Percentiles rank a stretch among this genome's conserved stretches.
phyloP scores from a whole-genome alignment of 1,284 basidiomycete genomes.

The Albatrellus sp. region DNA sequence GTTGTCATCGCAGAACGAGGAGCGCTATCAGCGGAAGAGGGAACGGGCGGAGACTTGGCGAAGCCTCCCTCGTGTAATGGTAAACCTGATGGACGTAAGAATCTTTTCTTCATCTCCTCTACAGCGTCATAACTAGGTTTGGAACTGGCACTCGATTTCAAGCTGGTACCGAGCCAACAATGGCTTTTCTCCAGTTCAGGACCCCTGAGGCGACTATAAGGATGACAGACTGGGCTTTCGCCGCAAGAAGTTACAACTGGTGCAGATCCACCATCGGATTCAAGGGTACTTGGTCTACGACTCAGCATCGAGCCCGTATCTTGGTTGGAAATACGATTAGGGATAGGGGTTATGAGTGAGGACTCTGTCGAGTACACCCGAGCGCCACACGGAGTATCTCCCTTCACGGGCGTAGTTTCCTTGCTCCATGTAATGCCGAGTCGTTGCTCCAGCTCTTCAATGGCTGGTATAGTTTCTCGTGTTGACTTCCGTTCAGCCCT shows the following conservation, averaged over 20 bases:
- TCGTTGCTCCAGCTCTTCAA: slow-evolving; percentile 43
- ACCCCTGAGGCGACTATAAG: slow-evolving; percentile 18
- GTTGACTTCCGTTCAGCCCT: slow-evolving; percentile 21
- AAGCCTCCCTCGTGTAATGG: slow-evolving; percentile 13
- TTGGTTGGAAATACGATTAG: neutral
- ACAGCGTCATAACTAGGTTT: slow-evolving; percentile 37
- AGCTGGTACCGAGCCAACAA: slow-evolving; percentile 9
- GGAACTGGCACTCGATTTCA: slow-evolving; percentile 6
- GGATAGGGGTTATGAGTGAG: slow-evolving; percentile 13
- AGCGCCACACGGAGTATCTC: slow-evolving; percentile 6
- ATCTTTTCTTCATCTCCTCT: slow-evolving; percentile 52
- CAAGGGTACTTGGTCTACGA: neutral
- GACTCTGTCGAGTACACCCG: no score
- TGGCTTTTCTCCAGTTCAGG: slow-evolving; percentile 2
- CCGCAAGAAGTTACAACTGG: slow-evolving; percentile 7
- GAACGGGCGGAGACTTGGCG: neutral
- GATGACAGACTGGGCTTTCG: slow-evolving; percentile 15
- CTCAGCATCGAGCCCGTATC: neutral
- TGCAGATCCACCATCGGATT: neutral
- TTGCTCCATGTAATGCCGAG: slow-evolving; percentile 26
- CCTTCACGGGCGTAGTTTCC: slow-evolving; percentile 16
- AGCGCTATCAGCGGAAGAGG: slow-evolving; percentile 10
- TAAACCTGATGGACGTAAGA: slow-evolving; percentile 26
- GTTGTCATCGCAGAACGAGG: slow-evolving; percentile 2
- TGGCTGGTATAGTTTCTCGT: slow-evolving; percentile 49